Evolutionary conservation across 768 basidiomycete genomes (phyloP).

Genomic region (Macrolepiota dolichaula): DNA sequence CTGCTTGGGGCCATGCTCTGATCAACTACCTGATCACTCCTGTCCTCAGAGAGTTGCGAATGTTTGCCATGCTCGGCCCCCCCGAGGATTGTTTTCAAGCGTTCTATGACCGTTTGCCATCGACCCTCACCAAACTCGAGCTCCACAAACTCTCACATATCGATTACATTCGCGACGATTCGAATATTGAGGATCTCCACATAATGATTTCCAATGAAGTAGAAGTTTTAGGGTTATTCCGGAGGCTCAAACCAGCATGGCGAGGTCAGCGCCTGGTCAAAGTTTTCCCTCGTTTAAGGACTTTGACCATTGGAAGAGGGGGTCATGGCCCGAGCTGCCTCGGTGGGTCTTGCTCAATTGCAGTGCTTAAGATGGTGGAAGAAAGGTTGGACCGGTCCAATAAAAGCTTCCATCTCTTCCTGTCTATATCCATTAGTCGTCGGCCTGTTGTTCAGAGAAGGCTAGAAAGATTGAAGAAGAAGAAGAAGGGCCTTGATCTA

Average conservation of each 20-base stretch:
- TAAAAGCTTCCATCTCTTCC: background rate
- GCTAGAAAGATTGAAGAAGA: background rate
- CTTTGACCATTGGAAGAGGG: background rate
- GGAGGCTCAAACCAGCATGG: background rate
- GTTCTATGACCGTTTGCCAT: background rate
- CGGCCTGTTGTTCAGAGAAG: background rate
- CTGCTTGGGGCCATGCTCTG: background rate
- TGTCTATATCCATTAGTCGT: background rate
- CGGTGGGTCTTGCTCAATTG: background rate
- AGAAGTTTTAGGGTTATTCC: background rate
- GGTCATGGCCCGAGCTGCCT: background rate
- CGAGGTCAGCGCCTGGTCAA: background rate
- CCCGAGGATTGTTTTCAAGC: background rate
- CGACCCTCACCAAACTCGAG: background rate
- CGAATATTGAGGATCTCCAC: background rate
- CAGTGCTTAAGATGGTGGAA: background rate
- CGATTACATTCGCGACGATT: background rate
- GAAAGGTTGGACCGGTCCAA: background rate
- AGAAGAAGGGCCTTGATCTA: background rate
- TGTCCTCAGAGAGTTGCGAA: background rate
- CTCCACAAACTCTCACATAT: background rate
- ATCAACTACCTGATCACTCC: background rate
- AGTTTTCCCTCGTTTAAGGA: background rate
- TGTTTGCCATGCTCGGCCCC: background rate
- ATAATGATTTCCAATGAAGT: background rate